phyloP scores from a whole-genome alignment of 352 stramenopile species.

The Thalassiosira oceanica region DNA sequence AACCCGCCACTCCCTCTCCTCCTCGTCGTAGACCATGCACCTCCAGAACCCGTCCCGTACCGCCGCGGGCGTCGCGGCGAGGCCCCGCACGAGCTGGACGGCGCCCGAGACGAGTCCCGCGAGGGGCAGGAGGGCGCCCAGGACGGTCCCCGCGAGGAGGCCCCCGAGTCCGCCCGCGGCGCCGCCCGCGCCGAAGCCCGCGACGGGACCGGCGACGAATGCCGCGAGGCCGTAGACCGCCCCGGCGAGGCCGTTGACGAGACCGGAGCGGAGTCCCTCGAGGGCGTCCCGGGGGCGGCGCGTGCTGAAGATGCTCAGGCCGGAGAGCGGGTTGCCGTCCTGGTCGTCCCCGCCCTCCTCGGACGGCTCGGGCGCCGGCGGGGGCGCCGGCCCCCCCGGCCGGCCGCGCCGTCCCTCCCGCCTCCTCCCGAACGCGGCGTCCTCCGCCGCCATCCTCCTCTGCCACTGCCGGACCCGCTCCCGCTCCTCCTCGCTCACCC shows the following conservation, averaged over 20 bases:
- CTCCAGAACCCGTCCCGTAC: conserved; percentile 50
- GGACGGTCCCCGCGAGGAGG: conserved; percentile 62
- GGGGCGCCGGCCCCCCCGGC: too few species aligned
- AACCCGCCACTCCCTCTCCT: conserved; percentile 74
- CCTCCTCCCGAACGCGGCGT: too few species aligned
- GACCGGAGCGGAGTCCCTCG: conserved; percentile 78
- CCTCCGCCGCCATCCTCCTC: too few species aligned
- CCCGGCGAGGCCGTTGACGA: conserved; percentile 82
- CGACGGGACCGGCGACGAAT: conserved; percentile 80
- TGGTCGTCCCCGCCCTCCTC: too few species aligned
- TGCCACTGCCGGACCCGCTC: too few species aligned
- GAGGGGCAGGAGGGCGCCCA: conserved; percentile 75
- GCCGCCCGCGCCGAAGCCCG: conserved; percentile 78
- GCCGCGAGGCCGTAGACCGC: conserved; percentile 75
- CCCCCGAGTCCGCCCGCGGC: conserved; percentile 78
- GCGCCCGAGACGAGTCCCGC: conserved; percentile 77
- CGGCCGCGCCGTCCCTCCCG: too few species aligned
- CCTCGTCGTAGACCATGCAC: conserved; percentile 78
- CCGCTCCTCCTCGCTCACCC: too few species aligned
- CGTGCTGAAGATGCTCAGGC: conserved; percentile 86
- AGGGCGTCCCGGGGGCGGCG: conserved; percentile 79
- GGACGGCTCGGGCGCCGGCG: too few species aligned
- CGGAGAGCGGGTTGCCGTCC: too few species aligned
- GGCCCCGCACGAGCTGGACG: conserved; percentile 74
- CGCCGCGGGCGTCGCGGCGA: conserved; percentile 72